Conservation (phyloP, 2,329 filamentous ascomycete genomes). For the Aspergillus sp. region DNA sequence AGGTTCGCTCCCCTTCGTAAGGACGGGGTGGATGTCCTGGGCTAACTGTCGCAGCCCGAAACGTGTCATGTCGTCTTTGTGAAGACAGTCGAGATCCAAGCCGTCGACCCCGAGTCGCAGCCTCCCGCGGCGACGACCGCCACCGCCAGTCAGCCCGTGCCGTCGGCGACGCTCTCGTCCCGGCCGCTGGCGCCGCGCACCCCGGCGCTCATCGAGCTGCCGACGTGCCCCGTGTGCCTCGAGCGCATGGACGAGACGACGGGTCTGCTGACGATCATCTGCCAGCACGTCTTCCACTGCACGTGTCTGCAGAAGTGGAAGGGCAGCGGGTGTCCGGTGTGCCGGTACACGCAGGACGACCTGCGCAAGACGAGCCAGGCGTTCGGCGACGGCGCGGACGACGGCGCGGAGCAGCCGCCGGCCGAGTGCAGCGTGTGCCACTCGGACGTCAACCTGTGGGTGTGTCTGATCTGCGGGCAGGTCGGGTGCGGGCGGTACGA, state of each 20-base stretch:
- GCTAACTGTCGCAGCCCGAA: slow-evolving; percentile 63
- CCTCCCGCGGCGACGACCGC: slow-evolving; percentile 27
- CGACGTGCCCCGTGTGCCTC: slow-evolving; percentile 92
- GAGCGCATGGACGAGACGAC: slow-evolving; percentile 98
- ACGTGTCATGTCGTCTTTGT: slow-evolving; percentile 95
- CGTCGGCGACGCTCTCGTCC: slow-evolving; percentile 50
- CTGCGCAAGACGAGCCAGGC: slow-evolving; percentile 45
- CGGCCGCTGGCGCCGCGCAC: slow-evolving; percentile 72
- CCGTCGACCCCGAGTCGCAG: slow-evolving; percentile 47
- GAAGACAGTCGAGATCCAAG: slow-evolving; percentile 83
- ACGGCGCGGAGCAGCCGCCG: slow-evolving; percentile 21
- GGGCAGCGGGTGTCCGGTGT: slow-evolving; percentile 89
- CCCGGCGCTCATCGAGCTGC: slow-evolving; percentile 82
- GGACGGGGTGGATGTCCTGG: not conserved
- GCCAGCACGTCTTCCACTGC: slow-evolving; percentile 97
- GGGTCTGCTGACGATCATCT: slow-evolving; percentile 90
- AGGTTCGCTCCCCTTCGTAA: slow-evolving; percentile 46
- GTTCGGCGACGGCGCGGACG: slow-evolving; percentile 58
- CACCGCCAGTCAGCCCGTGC: slow-evolving; percentile 29
- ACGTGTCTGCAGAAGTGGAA: slow-evolving; percentile 96
- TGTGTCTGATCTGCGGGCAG: slow-evolving; percentile 89
- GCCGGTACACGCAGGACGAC: slow-evolving; percentile 76
- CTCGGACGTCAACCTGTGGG: slow-evolving; percentile 81
- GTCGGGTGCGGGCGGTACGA: slow-evolving; percentile 95
- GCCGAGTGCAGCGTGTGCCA: slow-evolving; percentile 76